Percentiles rank a stretch among this genome's conserved stretches.
phyloP scores from a whole-genome alignment of 345 rosid species.

The Populus nigra region DNA sequence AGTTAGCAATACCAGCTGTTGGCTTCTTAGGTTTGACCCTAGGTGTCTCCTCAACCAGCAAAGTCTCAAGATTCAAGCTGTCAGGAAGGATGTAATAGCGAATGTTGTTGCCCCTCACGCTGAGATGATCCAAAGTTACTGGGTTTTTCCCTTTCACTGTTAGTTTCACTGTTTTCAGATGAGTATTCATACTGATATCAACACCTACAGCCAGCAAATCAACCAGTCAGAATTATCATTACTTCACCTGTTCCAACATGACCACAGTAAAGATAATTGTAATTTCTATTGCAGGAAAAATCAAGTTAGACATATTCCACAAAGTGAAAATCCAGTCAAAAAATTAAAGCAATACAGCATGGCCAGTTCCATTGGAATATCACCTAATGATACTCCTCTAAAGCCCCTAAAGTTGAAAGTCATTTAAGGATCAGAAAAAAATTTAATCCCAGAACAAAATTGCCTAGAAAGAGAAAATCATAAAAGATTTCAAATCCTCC shows the following conservation, averaged over 20 bases:
- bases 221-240: neutral
- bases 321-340: too few species aligned
- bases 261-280: neutral
- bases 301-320: too few species aligned
- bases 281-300: neutral
- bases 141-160: constrained; percentile 91
- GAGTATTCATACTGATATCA: constrained; percentile 98
- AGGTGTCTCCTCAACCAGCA: constrained; percentile 94
- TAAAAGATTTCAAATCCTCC: neutral
- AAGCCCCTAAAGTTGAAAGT: neutral
- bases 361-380: neutral
- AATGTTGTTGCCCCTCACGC: constrained; percentile 92
- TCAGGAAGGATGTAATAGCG: constrained; percentile 97
- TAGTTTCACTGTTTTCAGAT: constrained; percentile 89
- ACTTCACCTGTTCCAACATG: neutral
- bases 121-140: constrained; percentile 80
- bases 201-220: constrained; percentile 53
- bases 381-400: neutral
- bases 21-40: constrained; percentile 95
- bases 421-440: neutral
- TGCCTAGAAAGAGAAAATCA: neutral
- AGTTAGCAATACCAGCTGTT: constrained; percentile 60
- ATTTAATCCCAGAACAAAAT: neutral
- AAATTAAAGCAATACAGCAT: too few species aligned
- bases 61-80: constrained; percentile 96